Evolutionary conservation across 257 asterid species (phyloP), one percentile per base, ranked within the genome.

Genomic region (Verbena officinalis): DNA sequence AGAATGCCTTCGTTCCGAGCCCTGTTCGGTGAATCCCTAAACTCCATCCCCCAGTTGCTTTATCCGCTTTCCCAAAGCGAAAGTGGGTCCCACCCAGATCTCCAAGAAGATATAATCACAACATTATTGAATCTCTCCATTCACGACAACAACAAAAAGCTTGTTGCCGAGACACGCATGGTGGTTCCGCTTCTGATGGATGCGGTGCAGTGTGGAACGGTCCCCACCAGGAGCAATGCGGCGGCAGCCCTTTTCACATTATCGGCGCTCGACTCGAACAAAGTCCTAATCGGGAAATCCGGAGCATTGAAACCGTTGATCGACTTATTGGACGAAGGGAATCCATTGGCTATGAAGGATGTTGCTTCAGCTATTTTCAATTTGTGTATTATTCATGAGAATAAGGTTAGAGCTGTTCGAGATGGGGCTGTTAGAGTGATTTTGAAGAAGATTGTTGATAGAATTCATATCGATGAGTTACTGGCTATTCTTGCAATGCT

Each of bases 221-320:
- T 85, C 3, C 86, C 82, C 31, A 91, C 91, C 0, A 82, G 88
- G 77, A 84, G 88, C 75, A 94, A 94, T 72, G 96, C 98, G 13
- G 96, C 98, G 2, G 98, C 98, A 7, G 83, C 98, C 30, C 84
- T 92, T 48, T 92, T 92, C 78, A 85, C 97, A 4, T 61, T 92
- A 40, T 80, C 93, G 0, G 95, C 97, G n/a, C 85, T 87, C 17
- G 91, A 89, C 56, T 80, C 97, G 3, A 92, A 92, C 59, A 92
- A 89, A 70, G 84, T 57, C 4, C 80, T 89, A 4, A 85, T 92
- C 0, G 98, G 98, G 11, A 87, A 83, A 73, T 73, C 80, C 0
- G 93, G 89, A 45, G 96, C 93, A 5, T 24, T 92, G 48, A 82
- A 75, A 49, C 96, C 96, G 4, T 77, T 92, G 2, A 76, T 89